Evolutionary conservation across 768 basidiomycete genomes (phyloP), one percentile per base, ranked within the genome.

Genomic region (Trametes cingulata): DNA sequence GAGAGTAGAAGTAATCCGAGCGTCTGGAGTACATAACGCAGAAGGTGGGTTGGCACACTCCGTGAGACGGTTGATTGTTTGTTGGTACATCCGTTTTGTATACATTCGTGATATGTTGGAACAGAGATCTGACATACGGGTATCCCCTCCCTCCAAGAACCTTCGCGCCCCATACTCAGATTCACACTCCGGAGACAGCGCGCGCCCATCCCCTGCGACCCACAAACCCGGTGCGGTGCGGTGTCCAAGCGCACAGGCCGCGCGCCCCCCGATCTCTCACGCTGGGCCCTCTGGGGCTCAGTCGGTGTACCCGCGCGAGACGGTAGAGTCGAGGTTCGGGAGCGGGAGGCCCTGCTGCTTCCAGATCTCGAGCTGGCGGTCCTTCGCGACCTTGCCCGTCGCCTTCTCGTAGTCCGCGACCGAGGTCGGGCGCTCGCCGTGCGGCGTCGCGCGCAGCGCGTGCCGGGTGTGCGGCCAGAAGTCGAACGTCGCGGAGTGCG

Each of bases 401-500:
- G 77, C 66, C 43, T 69, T 70, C 70, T 87, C 85, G 69, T 91
- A 93, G 45, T 84, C 88, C 43, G 76, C 83, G 19, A 92, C 92
- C 0, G 87, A 90, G n/a, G 78, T 78, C 1, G 91, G 92, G 61
- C 80, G 82, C 71, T 93, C 90, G 13, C 85, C 92, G 63, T 88
- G 90, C 53, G 91, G 92, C 2, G 91, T 93, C 10, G 86, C 87
- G 47, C 91, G 84, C 37, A 92, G 76, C 14, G 88, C 91, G 69
- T 93, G 92, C 29, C 91, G 82, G 39, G 81, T 85, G 36, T 82
- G 80, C 10, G 88, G 88, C 84, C 83, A 92, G 72, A 90, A 91
- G 72, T 93, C 90, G 67, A 91, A 92, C 13, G 84, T 91, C 13
- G 90, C 91, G 19, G 86, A 83, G 66, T 94, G 93, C 14, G 81